phyloP scores from a whole-genome alignment of 1,284 basidiomycete species.

The Agaricales sp. region DNA sequence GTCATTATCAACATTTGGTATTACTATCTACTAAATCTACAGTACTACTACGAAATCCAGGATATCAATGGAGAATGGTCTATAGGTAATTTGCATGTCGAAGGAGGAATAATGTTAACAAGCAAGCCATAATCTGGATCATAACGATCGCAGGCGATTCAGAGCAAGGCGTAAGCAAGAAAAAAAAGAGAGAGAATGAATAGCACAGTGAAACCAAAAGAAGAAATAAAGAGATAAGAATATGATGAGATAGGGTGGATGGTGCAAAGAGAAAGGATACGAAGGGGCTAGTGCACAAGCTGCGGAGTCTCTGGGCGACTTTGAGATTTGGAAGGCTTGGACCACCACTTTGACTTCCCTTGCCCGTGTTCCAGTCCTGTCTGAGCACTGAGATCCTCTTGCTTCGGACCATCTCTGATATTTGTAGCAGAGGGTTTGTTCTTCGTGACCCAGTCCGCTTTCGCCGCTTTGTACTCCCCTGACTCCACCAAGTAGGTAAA shows the following conservation, averaged over 20 bases:
- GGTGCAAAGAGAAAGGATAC: not conserved
- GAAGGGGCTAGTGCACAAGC: not conserved
- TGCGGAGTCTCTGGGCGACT: not conserved
- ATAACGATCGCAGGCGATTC: too few species aligned
- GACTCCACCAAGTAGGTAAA: conserved; percentile 42
- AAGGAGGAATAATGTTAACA: too few species aligned
- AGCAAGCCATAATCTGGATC: too few species aligned
- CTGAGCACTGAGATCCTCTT: too few species aligned
- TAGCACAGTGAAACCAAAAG: not conserved
- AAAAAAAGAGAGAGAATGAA: not conserved
- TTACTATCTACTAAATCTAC: too few species aligned
- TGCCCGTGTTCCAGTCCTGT: not conserved
- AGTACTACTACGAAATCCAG: too few species aligned
- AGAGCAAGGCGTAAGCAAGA: too few species aligned
- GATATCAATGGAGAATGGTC: too few species aligned
- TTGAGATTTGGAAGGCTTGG: not conserved
- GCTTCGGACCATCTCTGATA: too few species aligned
- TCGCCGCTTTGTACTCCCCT: conserved; percentile 5
- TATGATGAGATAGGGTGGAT: not conserved
- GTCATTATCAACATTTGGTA: too few species aligned
- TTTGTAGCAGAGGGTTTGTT: not conserved
- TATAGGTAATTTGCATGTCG: too few species aligned
- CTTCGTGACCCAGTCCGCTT: not conserved
- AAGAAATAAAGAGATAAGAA: not conserved
- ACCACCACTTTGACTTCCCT: not conserved